Base-by-base conservation (phyloP, 2,329 filamentous ascomycete species). In the Xylaria digitata region DNA sequence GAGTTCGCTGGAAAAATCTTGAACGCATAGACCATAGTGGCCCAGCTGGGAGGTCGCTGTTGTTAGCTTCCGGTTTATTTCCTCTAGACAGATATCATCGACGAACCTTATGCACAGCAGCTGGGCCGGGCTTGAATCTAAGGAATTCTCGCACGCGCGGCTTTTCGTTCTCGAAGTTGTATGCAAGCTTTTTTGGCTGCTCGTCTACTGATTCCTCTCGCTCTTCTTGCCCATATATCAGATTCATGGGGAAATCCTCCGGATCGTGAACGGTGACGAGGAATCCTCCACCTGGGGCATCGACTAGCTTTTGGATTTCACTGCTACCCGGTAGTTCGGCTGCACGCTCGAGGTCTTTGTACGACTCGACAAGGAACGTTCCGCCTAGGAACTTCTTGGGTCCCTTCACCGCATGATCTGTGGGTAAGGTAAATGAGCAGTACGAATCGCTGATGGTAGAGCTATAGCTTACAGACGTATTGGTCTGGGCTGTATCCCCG, bases 131-230 rank as follows among this genome's bases (percentile, higher is more conserved):
- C 34, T 69, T 63, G 32, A 69, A 66, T 42, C 66, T 45, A n/a
- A 69, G 63, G 26, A 66, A 66, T 26, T 69, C 60, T 2, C 66
- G 60, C 21, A 69, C 63, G 8, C 66, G 66, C 5, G 66, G 66
- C 63, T 68, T 68, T 63, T 68, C 66, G 40, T 63, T 68, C 32
- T 68, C 66, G 40, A 66, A 68, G 42, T 68, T 68, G 34, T 66
- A 61, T n/a, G 49, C 30, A 40, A 69, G 63, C 50, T 57, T 60
- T 5, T 52, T 53, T 5, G 66, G 66, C 60, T 63, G 55, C 48
- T 69, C 66, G 3, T 66, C 66, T 21, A 5, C 37, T 6, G 46
- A 19, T 30, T 43, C 19, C 48, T 66, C 66, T n/a, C 66, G 59
- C 50, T 52, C 59, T 52, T 53, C 45, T n/a, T 69, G 66, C 3